phyloP scores from a whole-genome alignment of 768 basidiomycete genomes.

The Panaeolus cyanescens region DNA sequence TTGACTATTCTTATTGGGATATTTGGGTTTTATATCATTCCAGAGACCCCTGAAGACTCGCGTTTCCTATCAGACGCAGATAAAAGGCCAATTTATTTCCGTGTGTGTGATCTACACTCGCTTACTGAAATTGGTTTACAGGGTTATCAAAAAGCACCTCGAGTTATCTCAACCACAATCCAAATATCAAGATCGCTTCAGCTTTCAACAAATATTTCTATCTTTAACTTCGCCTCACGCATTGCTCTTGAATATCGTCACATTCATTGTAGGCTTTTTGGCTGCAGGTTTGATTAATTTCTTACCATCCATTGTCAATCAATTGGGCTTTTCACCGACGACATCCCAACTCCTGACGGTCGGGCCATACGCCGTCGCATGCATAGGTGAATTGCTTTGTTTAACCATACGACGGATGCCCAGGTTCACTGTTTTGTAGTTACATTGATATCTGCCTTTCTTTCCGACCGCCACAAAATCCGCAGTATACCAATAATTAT shows the following conservation, averaged over 20 bases:
- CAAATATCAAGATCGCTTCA: conserved; percentile 1
- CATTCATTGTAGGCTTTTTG: not conserved
- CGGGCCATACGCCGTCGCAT: conserved; percentile 5
- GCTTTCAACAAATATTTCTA: conserved; percentile 2
- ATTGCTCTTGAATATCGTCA: not conserved
- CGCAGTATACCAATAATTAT: conserved; percentile 22
- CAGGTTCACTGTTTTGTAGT: not conserved
- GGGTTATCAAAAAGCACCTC: not conserved
- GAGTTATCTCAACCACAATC: not conserved
- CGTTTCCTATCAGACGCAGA: conserved; percentile 39
- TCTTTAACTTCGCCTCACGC: conserved; percentile 7
- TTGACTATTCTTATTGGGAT: not conserved
- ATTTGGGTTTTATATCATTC: not conserved
- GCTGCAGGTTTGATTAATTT: conserved; percentile 4
- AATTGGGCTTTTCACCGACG: conserved; percentile 2
- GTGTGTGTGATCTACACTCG: not conserved
- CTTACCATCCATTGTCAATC: conserved; percentile 9
- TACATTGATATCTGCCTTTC: not conserved
- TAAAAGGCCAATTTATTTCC: conserved; percentile 31
- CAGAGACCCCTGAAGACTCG: conserved; percentile 11
- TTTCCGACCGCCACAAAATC: conserved; percentile 13
- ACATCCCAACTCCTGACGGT: conserved; percentile 9
- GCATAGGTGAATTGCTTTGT: not conserved
- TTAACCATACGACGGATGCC: not conserved
- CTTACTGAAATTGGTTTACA: not conserved